A percentile compares a stretch with the other conserved stretches of the same genome.
Evolutionary conservation across 495 filamentous ascomycete species (phyloP).

Genomic region (Tuber umbilicatum): DNA sequence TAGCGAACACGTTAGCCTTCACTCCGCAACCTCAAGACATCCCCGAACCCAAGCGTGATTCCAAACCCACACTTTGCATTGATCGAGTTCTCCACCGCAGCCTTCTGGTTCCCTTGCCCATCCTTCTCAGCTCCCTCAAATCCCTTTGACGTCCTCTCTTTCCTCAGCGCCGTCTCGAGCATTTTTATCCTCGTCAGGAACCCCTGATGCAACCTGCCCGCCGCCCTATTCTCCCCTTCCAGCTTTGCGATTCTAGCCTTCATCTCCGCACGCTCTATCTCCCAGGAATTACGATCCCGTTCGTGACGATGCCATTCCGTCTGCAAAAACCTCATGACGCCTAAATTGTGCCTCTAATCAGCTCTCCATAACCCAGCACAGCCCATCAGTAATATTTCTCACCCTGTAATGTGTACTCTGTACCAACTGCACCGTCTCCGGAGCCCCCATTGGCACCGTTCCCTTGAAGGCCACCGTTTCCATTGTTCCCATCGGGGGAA

Average conservation of each 20-base stretch:
- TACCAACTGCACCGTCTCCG: conserved; percentile 49
- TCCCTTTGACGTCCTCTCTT: conserved; percentile 47
- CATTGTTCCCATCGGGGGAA: conserved; percentile 32
- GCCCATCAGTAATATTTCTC: conserved; percentile 44
- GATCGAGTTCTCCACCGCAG: conserved; percentile 14
- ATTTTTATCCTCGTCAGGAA: conserved; percentile 83
- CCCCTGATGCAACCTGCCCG: conserved; percentile 78
- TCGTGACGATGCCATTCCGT: conserved; percentile 99
- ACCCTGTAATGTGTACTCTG: conserved; percentile 97
- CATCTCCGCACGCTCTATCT: conserved; percentile 98
- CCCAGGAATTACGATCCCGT: conserved; percentile 96
- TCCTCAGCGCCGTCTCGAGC: conserved; percentile 81
- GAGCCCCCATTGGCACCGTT: conserved; percentile 27
- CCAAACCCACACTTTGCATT: conserved; percentile 31
- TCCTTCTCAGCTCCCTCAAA: conserved; percentile 48
- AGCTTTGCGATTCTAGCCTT: conserved; percentile 94
- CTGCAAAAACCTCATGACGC: conserved; percentile 98
- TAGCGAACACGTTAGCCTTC: conserved; percentile 20
- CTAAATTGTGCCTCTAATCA: conserved; percentile 47
- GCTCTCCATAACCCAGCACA: conserved; percentile 1
- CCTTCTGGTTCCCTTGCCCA: conserved; percentile 46
- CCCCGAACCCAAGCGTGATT: not conserved
- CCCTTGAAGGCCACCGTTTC: conserved; percentile 21
- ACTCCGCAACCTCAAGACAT: conserved; percentile 3
- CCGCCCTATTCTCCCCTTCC: conserved; percentile 78